phyloP scores from a whole-genome alignment of 805 yeast genomes.

The Blastobotrys americana region DNA sequence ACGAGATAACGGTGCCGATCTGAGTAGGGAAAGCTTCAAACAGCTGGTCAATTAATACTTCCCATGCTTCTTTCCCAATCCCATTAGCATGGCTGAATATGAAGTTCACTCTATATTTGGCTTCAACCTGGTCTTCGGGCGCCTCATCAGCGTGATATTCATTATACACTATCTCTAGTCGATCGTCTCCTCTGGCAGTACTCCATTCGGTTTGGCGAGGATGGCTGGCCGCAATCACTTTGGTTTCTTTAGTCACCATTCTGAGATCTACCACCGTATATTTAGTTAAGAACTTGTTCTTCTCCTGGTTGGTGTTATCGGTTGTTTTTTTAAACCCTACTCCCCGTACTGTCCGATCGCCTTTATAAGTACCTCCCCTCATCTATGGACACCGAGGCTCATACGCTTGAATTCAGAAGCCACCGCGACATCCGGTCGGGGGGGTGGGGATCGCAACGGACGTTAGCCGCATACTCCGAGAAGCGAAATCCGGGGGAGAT shows the following conservation, averaged over 20 bases:
- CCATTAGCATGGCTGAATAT: constrained; percentile 56
- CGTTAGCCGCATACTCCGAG: too few species aligned
- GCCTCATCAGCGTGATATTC: constrained; percentile 30
- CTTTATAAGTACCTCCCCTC: too few species aligned
- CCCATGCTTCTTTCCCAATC: constrained; percentile 60
- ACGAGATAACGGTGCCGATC: constrained; percentile 23
- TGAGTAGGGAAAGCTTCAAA: constrained; percentile 28
- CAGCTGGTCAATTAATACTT: constrained; percentile 42
- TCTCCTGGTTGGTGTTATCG: too few species aligned
- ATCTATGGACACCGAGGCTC: too few species aligned
- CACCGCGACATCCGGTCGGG: too few species aligned
- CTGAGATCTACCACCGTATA: too few species aligned
- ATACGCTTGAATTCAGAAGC: too few species aligned
- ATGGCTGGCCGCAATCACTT: constrained; percentile 26
- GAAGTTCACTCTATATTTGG: constrained; percentile 35
- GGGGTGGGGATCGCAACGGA: too few species aligned
- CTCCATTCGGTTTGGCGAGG: constrained; percentile 35
- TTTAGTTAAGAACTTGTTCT: too few species aligned
- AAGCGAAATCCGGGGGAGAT: too few species aligned
- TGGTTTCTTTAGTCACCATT: constrained; percentile 1
- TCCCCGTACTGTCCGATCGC: neutral
- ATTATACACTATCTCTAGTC: constrained; percentile 43
- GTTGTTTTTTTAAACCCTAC: too few species aligned
- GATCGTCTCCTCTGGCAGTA: constrained; percentile 38
- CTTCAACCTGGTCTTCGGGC: neutral